Conservation (phyloP, 2,329 filamentous ascomycete species). For the Berkeleyomyces basicola region DNA sequence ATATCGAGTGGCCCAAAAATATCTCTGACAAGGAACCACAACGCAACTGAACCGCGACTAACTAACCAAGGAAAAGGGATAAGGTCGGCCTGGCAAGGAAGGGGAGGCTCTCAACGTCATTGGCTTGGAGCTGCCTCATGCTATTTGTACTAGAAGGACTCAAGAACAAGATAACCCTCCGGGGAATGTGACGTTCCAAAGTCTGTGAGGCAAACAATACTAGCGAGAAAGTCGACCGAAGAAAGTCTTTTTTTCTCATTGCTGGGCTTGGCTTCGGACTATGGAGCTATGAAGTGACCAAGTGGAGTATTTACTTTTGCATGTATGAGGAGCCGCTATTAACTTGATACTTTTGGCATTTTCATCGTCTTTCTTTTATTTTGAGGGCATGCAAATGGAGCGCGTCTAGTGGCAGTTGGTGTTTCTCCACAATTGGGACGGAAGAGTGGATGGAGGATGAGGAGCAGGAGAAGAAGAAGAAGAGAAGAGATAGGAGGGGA, state of each 20-base stretch:
- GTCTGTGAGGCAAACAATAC: not conserved
- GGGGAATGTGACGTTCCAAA: constrained; percentile 1
- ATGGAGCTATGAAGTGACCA: constrained; percentile 5
- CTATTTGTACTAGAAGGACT: not conserved
- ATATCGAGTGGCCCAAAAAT: not conserved
- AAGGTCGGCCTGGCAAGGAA: not conserved
- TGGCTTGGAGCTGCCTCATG: not conserved
- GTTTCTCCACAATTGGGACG: not conserved
- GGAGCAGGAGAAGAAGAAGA: not conserved
- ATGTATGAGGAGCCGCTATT: not conserved
- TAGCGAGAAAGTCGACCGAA: not conserved
- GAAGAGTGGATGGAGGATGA: not conserved
- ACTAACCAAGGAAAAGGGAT: not conserved
- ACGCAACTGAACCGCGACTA: not conserved
- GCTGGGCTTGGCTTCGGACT: not conserved
- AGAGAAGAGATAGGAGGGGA: not conserved
- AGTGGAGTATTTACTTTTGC: not conserved
- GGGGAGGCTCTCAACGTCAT: not conserved
- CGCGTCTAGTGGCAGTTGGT: not conserved
- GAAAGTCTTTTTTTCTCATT: not conserved
- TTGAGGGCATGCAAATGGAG: not conserved
- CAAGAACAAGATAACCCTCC: not conserved
- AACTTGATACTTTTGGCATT: not conserved
- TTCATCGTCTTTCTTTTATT: not conserved
- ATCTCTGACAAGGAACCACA: not conserved